Base-by-base conservation (phyloP, 148 eudicot genomes). In the Oxyria digyna region DNA sequence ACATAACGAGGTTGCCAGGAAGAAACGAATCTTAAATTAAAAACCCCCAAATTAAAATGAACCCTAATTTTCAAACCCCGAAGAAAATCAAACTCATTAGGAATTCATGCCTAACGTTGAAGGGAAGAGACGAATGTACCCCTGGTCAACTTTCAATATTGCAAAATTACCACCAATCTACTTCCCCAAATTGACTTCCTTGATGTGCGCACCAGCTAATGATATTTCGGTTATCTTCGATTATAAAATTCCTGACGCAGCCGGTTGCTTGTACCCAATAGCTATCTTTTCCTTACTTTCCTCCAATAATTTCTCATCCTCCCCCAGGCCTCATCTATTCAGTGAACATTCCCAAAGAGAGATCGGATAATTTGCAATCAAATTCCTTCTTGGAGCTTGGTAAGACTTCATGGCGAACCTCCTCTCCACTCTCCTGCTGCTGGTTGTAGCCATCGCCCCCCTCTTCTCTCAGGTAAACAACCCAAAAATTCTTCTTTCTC, bases 361-460 rank as follows among this genome's bases (percentile, higher is more conserved):
- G 31, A 54, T 1, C 8, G 15, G 23, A 23, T 38, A 38, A 46
- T 1, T 29, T 59, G 18, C 65, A 59, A 59, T 1, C 65, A 6
- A 59, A 59, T 13, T 27, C 35, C 35, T 5, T 29, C 35, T 59
- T 59, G 65, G 37, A 59, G 65, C 65, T 59, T 59, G 18, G 14
- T 59, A 37, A 10, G 35, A 29, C 29, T 37, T 38, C 65, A 59
- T 59, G 65, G 65, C 65, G 35, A 27, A 17, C 37, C 18, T 29
- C 17, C 37, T 59, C 65, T 15, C 65, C 65, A 29, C 37, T 59
- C 65, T 59, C 15, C 18, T 31, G 37, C 65, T 59, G 37, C 29
- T 31, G 37, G 9, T 59, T 59, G 65, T 38, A 14, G 65, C 65
- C 65, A 59, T 59, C 65, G 65, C 65, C 29, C n/a, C 37, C 38